These are phyloP conservation scores for Wickerhamiella slavikovae DNA, from an alignment of 805 yeast species.

Conservation along the genomic window DNA sequence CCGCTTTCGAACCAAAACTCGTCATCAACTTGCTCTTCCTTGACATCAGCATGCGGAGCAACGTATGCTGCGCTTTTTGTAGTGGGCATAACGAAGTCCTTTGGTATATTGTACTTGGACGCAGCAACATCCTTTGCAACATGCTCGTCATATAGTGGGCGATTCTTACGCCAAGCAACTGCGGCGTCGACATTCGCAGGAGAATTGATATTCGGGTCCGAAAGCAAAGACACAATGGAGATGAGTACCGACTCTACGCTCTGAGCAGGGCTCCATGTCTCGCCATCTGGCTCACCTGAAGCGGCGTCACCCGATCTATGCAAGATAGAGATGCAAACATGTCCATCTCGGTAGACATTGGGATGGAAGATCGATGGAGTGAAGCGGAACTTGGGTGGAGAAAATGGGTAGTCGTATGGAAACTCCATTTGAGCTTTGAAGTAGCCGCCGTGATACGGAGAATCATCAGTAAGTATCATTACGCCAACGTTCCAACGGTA, in stretches of 20 bases:
- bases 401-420: slow-evolving; percentile 76
- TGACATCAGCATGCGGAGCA: slow-evolving; percentile 17
- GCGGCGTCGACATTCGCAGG: slow-evolving; percentile 97
- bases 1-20: slow-evolving; percentile 70
- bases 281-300: slow-evolving; percentile 78
- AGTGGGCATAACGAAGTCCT: slow-evolving; percentile 65
- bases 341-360: slow-evolving; percentile 82
- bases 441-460: slow-evolving; percentile 85
- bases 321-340: slow-evolving; percentile 78
- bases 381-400: slow-evolving; percentile 85
- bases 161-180: slow-evolving; percentile 67
- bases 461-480: slow-evolving; percentile 76
- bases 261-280: slow-evolving; percentile 63
- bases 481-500: slow-evolving; percentile 71
- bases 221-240: slow-evolving; percentile 73
- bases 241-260: slow-evolving; percentile 80
- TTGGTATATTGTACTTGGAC: slow-evolving; percentile 71
- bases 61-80: slow-evolving; percentile 34
- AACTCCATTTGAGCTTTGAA: slow-evolving; percentile 85
- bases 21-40: slow-evolving; percentile 46
- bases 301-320: slow-evolving; percentile 85
- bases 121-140: slow-evolving; percentile 52
- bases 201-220: slow-evolving; percentile 81
- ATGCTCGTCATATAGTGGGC: slow-evolving; percentile 50
- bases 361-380: slow-evolving; percentile 91